phyloP scores from a whole-genome alignment of 768 basidiomycete species.

The Hypholoma sublateritium region DNA sequence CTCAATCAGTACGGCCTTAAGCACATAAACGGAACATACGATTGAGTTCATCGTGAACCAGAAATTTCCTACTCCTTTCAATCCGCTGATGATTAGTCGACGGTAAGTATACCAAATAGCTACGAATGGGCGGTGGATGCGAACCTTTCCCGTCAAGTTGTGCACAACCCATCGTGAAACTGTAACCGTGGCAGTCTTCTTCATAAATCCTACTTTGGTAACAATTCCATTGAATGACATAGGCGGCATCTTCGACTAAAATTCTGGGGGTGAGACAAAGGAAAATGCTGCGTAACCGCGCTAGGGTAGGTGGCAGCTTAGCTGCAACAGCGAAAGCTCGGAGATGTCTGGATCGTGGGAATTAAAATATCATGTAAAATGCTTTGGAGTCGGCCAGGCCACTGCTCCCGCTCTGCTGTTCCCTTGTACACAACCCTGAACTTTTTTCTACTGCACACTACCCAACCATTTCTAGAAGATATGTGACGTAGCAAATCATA shows the following conservation, averaged over 20 bases:
- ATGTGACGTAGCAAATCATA: too few species aligned
- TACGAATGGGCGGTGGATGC: conserved; percentile 12
- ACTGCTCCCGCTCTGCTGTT: too few species aligned
- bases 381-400: too few species aligned
- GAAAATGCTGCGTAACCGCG: background rate
- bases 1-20: conserved; percentile 5
- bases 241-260: conserved; percentile 58
- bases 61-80: conserved; percentile 74
- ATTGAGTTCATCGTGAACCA: conserved; percentile 73
- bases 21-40: conserved; percentile 40
- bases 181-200: conserved; percentile 82
- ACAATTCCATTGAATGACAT: conserved; percentile 75
- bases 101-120: background rate
- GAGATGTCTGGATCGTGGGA: conserved; percentile 1
- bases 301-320: too few species aligned
- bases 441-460: too few species aligned
- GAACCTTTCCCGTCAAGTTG: conserved; percentile 74
- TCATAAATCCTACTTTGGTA: conserved; percentile 80
- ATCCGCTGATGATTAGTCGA: conserved; percentile 50
- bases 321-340: background rate
- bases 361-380: background rate
- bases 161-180: conserved; percentile 77
- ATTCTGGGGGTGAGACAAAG: background rate
- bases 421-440: too few species aligned
- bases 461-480: too few species aligned